Conservation (phyloP, 2,329 filamentous ascomycete genomes). For the Camillea tinctor region DNA sequence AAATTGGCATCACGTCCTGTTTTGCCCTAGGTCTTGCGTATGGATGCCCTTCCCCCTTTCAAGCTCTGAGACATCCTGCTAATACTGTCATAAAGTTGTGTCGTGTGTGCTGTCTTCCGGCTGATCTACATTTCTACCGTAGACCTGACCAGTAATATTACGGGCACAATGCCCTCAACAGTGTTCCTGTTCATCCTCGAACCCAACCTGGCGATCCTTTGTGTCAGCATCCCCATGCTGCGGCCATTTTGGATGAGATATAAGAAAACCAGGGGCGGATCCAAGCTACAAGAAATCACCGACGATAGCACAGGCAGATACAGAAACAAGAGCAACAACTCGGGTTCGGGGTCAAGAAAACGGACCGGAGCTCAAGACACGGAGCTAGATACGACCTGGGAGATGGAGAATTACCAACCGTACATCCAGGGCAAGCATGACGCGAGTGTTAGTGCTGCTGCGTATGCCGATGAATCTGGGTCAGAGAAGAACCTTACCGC, state of each 20-base stretch:
- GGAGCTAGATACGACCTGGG: conserved; percentile 19
- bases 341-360: conserved; percentile 5
- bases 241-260: conserved; percentile 27
- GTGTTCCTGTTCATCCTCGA: conserved; percentile 35
- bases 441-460: conserved; percentile 3
- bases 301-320: conserved; percentile 13
- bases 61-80: conserved; percentile 1
- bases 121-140: conserved; percentile 38
- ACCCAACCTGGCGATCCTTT: conserved; percentile 14
- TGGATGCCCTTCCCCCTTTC: conserved; percentile 5
- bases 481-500: conserved; percentile 23
- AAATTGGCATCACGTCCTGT: conserved; percentile 37
- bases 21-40: conserved; percentile 38
- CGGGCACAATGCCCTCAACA: conserved; percentile 40
- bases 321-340: conserved; percentile 6
- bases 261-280: conserved; percentile 31
- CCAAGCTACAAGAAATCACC: conserved; percentile 27
- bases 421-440: conserved; percentile 9
- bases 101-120: conserved; percentile 39
- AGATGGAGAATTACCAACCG: conserved; percentile 21
- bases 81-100: conserved; percentile 28
- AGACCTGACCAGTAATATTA: conserved; percentile 36
- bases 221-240: conserved; percentile 6
- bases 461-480: conserved; percentile 21
- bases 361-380: not conserved